A percentile compares a stretch with the other conserved stretches of the same genome.
Evolutionary conservation across 495 filamentous ascomycete genomes (phyloP).

Genomic region (Astrothelium macrocarpum): DNA sequence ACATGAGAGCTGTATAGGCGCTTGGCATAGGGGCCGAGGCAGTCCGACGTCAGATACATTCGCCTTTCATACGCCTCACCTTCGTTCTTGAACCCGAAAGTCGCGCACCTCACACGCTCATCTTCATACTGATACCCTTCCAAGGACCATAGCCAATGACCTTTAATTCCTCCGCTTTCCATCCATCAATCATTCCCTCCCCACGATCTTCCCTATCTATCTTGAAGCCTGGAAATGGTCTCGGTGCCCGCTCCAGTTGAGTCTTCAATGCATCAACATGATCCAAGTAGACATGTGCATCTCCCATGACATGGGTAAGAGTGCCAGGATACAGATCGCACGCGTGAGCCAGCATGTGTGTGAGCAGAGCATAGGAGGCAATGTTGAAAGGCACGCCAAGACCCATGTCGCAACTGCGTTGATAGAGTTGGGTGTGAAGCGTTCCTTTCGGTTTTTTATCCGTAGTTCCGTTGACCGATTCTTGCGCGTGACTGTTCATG

Average conservation of each 20-base stretch:
- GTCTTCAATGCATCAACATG: constrained; percentile 77
- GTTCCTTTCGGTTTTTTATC: constrained; percentile 48
- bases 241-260: constrained; percentile 71
- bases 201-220: constrained; percentile 34
- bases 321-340: constrained; percentile 73
- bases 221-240: constrained; percentile 67
- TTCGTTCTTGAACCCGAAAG: no score
- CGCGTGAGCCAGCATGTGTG: constrained; percentile 85
- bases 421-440: constrained; percentile 79
- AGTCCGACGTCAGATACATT: no score
- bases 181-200: constrained; percentile 67
- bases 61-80: no score
- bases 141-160: constrained; percentile 85
- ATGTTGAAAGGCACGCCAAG: constrained; percentile 98
- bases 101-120: constrained; percentile 87
- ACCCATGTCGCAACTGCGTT: constrained; percentile 94
- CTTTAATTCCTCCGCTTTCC: constrained; percentile 80
- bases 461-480: neutral
- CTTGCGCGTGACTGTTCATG: neutral
- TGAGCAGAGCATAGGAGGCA: constrained; percentile 82
- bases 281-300: constrained; percentile 89
- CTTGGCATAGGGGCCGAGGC: neutral
- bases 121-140: constrained; percentile 90
- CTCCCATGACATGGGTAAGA: constrained; percentile 89
- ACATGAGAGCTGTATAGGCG: neutral